Evolutionary conservation across 2,329 filamentous ascomycete genomes (phyloP).

Genomic region (Tricladium varicosporioides): DNA sequence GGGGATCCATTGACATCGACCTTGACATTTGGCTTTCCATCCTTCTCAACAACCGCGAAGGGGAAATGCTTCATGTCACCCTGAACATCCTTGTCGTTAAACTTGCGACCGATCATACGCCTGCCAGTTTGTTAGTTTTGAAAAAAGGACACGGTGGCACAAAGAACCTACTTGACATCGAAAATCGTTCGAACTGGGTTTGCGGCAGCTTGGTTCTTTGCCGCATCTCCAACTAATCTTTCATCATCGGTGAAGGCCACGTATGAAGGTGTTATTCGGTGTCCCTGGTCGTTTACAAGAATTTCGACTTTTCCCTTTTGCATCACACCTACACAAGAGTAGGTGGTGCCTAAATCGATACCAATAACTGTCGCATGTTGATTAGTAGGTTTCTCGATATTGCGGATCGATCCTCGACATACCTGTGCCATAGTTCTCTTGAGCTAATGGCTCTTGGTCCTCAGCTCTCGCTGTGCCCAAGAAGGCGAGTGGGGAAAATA

Average conservation of each 20-base stretch:
- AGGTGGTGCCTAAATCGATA: conserved; percentile 93
- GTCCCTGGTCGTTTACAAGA: conserved; percentile 93
- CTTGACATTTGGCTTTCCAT: conserved; percentile 83
- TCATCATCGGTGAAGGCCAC: conserved; percentile 97
- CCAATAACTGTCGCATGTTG: conserved; percentile 65
- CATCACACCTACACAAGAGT: conserved; percentile 92
- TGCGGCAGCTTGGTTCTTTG: conserved; percentile 88
- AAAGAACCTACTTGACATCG: conserved; percentile 74
- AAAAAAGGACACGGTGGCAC: conserved; percentile 10
- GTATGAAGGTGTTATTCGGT: conserved; percentile 93
- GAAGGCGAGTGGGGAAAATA: conserved; percentile 85
- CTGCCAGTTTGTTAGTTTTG: conserved; percentile 44
- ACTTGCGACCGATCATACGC: conserved; percentile 84
- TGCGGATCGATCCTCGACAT: conserved; percentile 19
- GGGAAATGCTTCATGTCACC: conserved; percentile 97
- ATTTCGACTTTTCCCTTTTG: conserved; percentile 94
- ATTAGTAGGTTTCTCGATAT: conserved; percentile 13
- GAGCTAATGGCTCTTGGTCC: conserved; percentile 57
- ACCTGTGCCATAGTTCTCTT: conserved; percentile 76
- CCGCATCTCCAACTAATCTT: conserved; percentile 93
- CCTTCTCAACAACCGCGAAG: conserved; percentile 88
- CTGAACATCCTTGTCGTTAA: conserved; percentile 81
- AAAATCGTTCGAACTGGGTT: conserved; percentile 77
- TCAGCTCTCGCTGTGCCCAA: conserved; percentile 72
- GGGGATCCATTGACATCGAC: conserved; percentile 64